Conservation (phyloP, 331 rosid genomes). For the Quercus tomentella region DNA sequence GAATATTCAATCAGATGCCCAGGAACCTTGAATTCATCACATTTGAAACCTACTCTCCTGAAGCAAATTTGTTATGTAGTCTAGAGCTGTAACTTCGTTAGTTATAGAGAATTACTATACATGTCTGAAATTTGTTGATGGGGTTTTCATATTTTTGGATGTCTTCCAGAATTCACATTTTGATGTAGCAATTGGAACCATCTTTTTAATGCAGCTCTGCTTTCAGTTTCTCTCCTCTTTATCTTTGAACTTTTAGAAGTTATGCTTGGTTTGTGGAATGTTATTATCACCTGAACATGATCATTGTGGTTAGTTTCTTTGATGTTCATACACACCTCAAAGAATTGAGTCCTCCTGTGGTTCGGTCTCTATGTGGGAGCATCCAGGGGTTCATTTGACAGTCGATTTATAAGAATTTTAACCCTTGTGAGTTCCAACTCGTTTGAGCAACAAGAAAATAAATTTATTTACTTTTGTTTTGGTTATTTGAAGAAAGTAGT, state of each 20-base stretch:
- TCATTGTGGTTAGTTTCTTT: no score
- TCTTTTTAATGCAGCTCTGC: background rate
- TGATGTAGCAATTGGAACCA: background rate
- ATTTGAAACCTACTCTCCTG: background rate
- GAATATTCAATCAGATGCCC: slow-evolving; percentile 65
- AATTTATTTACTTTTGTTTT: no score
- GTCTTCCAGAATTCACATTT: background rate
- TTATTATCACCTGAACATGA: no score
- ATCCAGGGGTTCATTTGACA: no score
- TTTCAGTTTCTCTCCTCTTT: background rate
- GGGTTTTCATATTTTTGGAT: background rate
- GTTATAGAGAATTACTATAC: slow-evolving; percentile 5
- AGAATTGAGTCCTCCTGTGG: no score
- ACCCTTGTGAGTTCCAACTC: no score
- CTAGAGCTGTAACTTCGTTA: slow-evolving; percentile 13
- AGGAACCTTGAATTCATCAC: slow-evolving; percentile 39
- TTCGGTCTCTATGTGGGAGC: no score
- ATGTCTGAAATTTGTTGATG: background rate
- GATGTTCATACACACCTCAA: no score
- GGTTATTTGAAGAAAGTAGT: no score
- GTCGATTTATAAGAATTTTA: no score
- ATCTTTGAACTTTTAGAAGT: background rate
- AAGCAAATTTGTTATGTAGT: background rate
- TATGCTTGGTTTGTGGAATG: background rate
- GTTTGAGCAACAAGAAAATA: no score